These are phyloP conservation scores for Nakazawaea siamensis DNA, from an alignment of 805 yeast genomes.

Conservation along the genomic window DNA sequence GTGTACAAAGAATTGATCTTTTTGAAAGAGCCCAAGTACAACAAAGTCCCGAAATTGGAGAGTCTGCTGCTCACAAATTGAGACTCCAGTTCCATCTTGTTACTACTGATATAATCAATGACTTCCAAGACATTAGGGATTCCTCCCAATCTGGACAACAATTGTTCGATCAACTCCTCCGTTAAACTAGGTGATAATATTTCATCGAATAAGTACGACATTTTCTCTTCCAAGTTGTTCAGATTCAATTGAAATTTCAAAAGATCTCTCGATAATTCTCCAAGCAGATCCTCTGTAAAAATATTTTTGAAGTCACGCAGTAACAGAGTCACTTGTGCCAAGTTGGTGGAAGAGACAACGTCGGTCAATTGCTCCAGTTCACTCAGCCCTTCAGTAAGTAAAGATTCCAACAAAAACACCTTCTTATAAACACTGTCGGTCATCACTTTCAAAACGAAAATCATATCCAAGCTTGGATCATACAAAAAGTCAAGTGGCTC, in stretches of 20 bases:
- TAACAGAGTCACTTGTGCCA: slow-evolving; percentile 19
- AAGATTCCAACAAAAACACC: slow-evolving; percentile 14
- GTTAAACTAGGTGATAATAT: slow-evolving; percentile 33
- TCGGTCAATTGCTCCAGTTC: neutral
- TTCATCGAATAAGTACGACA: slow-evolving; percentile 32
- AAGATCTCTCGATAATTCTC: slow-evolving; percentile 16
- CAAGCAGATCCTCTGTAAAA: slow-evolving; percentile 27
- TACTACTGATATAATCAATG: slow-evolving; percentile 24
- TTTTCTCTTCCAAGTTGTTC: slow-evolving; percentile 22
- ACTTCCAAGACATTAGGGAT: slow-evolving; percentile 27
- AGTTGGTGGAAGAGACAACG: neutral
- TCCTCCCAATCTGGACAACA: slow-evolving; percentile 31
- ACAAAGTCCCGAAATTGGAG: slow-evolving; percentile 17
- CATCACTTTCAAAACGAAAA: slow-evolving; percentile 26
- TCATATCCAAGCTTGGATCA: slow-evolving; percentile 22
- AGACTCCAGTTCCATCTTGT: slow-evolving; percentile 12
- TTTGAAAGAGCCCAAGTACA: slow-evolving; percentile 16
- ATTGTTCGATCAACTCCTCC: slow-evolving; percentile 24
- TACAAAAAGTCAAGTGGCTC: slow-evolving; percentile 51
- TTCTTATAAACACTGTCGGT: slow-evolving; percentile 26
- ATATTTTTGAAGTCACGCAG: slow-evolving; percentile 28
- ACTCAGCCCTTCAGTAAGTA: neutral
- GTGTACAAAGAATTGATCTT: slow-evolving; percentile 13
- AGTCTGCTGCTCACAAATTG: slow-evolving; percentile 15
- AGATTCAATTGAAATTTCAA: slow-evolving; percentile 26